Percentiles rank a stretch among this genome's conserved stretches.
Evolutionary conservation across 2,329 filamentous ascomycete genomes (phyloP).

Genomic region (Fusarium secorum): DNA sequence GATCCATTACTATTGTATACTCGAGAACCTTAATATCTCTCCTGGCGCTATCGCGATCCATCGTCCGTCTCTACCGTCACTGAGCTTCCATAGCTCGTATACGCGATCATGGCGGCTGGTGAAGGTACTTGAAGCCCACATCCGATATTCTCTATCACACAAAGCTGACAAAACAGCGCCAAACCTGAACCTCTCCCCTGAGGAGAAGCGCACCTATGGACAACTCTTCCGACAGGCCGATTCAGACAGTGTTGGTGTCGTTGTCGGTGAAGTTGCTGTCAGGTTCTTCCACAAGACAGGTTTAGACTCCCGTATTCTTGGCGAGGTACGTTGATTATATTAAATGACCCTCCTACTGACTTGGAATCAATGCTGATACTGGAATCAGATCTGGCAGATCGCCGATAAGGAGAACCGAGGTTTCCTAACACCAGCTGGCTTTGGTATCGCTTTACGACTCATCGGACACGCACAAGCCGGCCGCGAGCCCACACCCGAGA

Average conservation of each 20-base stretch:
- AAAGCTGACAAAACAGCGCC: constrained; percentile 57
- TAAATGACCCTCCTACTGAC: neutral
- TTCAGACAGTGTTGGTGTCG: constrained; percentile 87
- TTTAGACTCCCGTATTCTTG: constrained; percentile 83
- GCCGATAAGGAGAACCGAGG: constrained; percentile 96
- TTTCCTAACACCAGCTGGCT: constrained; percentile 89
- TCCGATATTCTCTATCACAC: neutral
- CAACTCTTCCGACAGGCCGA: constrained; percentile 95
- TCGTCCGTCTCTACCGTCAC: constrained; percentile 31
- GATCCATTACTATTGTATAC: neutral
- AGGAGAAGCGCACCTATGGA: constrained; percentile 93
- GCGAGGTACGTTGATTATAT: constrained; percentile 70
- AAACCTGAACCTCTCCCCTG: constrained; percentile 83
- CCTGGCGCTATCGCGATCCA: constrained; percentile 21
- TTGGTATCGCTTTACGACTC: constrained; percentile 89
- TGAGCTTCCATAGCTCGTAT: constrained; percentile 41
- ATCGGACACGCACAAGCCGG: constrained; percentile 96
- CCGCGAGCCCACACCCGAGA: constrained; percentile 78
- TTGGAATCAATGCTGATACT: constrained; percentile 3
- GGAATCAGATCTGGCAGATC: constrained; percentile 92
- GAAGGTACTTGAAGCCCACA: constrained; percentile 31
- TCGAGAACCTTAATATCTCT: constrained; percentile 8
- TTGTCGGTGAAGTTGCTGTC: constrained; percentile 95
- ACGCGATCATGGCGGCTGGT: constrained; percentile 43
- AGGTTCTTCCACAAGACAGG: constrained; percentile 98